Evolutionary conservation across 108 stramenopile species (phyloP).

Genomic region (Aurantiochytrium sp.): DNA sequence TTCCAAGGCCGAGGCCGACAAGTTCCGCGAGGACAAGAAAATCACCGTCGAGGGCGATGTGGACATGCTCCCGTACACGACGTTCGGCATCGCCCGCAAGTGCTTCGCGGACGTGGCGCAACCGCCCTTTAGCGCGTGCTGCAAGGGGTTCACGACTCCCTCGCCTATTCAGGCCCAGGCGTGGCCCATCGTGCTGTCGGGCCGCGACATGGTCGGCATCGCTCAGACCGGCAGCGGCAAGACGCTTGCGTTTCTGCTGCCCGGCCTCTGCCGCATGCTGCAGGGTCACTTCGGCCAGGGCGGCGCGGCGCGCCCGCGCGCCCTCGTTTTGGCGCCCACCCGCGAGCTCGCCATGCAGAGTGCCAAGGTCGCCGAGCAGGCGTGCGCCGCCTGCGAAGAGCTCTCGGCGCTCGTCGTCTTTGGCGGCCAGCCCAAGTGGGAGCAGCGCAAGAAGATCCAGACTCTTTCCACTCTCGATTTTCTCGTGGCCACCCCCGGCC

Average conservation of each 20-base stretch:
- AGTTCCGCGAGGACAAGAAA: constrained; percentile 72
- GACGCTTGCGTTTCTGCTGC: constrained; percentile 89
- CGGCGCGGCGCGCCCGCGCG: constrained; percentile 61
- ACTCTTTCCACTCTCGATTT: constrained; percentile 68
- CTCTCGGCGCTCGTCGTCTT: constrained; percentile 77
- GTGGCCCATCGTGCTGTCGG: constrained; percentile 70
- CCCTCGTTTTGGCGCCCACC: constrained; percentile 93
- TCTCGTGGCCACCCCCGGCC: constrained; percentile 93
- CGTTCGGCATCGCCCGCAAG: constrained; percentile 61
- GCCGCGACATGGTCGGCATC: constrained; percentile 83
- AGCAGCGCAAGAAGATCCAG: constrained; percentile 69
- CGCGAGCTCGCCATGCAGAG: constrained; percentile 97
- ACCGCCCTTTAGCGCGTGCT: constrained; percentile 46
- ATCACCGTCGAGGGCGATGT: constrained; percentile 69
- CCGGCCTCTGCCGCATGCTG: constrained; percentile 72
- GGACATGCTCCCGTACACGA: constrained; percentile 39
- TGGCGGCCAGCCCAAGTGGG: constrained; percentile 89
- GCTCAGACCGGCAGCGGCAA: constrained; percentile 96
- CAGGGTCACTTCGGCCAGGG: constrained; percentile 38
- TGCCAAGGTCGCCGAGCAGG: constrained; percentile 78
- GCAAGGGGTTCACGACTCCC: constrained; percentile 74
- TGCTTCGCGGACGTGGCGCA: constrained; percentile 63
- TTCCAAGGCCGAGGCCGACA: constrained; percentile 48
- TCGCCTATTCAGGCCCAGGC: constrained; percentile 95
- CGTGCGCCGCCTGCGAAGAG: constrained; percentile 69